Conservation (phyloP, 1,284 basidiomycete species). For the Malassezia yamatoensis region DNA sequence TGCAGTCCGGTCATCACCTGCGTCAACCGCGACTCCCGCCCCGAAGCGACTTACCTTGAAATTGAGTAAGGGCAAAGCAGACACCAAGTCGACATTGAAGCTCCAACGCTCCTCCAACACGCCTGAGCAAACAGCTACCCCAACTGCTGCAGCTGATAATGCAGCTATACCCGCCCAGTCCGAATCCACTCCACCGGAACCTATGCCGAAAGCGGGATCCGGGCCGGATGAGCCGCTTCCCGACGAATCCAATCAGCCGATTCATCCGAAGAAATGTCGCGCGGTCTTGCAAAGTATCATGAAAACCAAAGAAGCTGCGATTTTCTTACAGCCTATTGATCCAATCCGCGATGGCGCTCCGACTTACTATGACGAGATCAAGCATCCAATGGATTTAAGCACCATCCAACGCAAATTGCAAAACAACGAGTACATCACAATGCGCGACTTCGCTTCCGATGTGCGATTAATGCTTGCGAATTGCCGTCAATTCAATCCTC, state of each 20-base stretch:
- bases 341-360: constrained; percentile 62
- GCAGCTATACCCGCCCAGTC: neutral
- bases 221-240: neutral
- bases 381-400: constrained; percentile 80
- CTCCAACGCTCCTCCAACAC: too few species aligned
- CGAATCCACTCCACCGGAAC: neutral
- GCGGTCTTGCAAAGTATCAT: constrained; percentile 60
- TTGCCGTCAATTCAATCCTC: constrained; percentile 53
- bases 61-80: constrained; percentile 12
- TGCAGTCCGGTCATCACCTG: constrained; percentile 14
- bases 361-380: constrained; percentile 90
- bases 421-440: constrained; percentile 28
- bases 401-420: constrained; percentile 62
- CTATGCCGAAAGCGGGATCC: neutral
- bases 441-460: constrained; percentile 63
- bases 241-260: constrained; percentile 23
- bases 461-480: constrained; percentile 76
- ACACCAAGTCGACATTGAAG: neutral
- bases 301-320: constrained; percentile 61
- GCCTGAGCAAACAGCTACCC: too few species aligned
- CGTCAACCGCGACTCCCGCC: constrained; percentile 17
- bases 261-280: constrained; percentile 57
- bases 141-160: neutral
- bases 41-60: constrained; percentile 24
- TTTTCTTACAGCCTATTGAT: constrained; percentile 80